These are phyloP conservation scores for Alectoria sarmentosa DNA, from an alignment of 495 filamentous ascomycete species.

Conservation along the genomic window DNA sequence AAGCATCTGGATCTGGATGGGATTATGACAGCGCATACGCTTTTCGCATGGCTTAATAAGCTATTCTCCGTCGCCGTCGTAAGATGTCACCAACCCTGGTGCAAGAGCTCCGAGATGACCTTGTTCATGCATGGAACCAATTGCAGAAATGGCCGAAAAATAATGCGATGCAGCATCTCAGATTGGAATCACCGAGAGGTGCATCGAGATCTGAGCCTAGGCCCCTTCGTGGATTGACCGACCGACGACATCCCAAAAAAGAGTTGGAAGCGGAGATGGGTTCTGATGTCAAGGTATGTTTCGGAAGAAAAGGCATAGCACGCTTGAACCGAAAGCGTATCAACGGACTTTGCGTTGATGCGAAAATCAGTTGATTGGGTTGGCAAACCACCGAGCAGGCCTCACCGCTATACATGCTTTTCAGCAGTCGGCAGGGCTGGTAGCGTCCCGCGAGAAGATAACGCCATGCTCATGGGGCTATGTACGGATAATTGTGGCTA, in stretches of 20 bases:
- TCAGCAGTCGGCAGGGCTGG: background rate
- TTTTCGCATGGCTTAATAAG: background rate
- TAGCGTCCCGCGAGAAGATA: background rate
- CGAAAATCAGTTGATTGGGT: background rate
- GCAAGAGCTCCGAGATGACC: background rate
- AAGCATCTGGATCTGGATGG: too few relatives aligned
- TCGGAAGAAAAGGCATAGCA: background rate
- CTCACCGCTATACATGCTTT: background rate
- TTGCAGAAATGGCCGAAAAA: background rate
- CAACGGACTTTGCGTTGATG: background rate
- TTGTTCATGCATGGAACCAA: background rate
- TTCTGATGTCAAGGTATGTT: background rate
- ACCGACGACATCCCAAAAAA: background rate
- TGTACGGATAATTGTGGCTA: background rate
- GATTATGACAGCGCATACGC: background rate
- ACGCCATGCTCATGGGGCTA: constrained; percentile 10
- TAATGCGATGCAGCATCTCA: constrained; percentile 5
- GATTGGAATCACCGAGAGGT: background rate
- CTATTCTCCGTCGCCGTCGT: background rate
- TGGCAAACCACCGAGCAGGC: background rate
- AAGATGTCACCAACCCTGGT: too few relatives aligned
- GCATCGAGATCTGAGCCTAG: constrained; percentile 1
- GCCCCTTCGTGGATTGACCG: background rate
- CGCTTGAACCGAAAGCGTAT: background rate
- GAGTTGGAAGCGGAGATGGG: background rate